These are phyloP conservation scores for Rhododendron kiyosumense DNA, from an alignment of 148 eudicot genomes.

Conservation along the genomic window DNA sequence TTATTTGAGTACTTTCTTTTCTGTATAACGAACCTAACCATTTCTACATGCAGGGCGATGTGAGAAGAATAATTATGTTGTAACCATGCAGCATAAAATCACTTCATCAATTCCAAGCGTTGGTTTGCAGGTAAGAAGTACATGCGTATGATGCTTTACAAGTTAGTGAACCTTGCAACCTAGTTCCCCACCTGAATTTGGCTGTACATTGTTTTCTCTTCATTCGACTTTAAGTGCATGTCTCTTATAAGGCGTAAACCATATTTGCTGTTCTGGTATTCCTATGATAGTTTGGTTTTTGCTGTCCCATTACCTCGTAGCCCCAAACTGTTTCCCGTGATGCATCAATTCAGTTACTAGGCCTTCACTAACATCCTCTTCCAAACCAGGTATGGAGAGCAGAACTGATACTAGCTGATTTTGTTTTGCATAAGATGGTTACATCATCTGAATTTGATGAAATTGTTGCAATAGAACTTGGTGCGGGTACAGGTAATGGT, in stretches of 20 bases:
- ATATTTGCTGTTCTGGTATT: background rate
- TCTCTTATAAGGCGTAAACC: background rate
- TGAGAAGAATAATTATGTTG: constrained; percentile 28
- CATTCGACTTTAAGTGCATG: background rate
- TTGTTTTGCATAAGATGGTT: constrained; percentile 68
- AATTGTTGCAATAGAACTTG: constrained; percentile 74
- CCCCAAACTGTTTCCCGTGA: background rate
- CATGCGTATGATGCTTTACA: constrained; percentile 4
- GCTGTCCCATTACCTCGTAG: background rate
- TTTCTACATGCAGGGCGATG: constrained; percentile 39
- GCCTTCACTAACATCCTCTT: background rate
- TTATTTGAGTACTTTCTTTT: background rate
- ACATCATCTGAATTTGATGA: constrained; percentile 52
- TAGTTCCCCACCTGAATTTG: background rate
- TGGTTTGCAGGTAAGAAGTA: constrained; percentile 77
- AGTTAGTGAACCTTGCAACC: background rate
- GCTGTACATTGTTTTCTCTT: background rate
- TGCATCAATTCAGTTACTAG: background rate
- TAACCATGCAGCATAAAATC: constrained; percentile 78
- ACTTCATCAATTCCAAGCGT: constrained; percentile 80
- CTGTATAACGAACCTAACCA: background rate
- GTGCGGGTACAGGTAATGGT: constrained; percentile 87
- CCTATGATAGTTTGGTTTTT: background rate
- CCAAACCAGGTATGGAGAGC: constrained; percentile 86
- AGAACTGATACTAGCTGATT: constrained; percentile 79